Evolutionary conservation across 2,329 filamentous ascomycete genomes (phyloP).

Genomic region (Calycina herbarum): DNA sequence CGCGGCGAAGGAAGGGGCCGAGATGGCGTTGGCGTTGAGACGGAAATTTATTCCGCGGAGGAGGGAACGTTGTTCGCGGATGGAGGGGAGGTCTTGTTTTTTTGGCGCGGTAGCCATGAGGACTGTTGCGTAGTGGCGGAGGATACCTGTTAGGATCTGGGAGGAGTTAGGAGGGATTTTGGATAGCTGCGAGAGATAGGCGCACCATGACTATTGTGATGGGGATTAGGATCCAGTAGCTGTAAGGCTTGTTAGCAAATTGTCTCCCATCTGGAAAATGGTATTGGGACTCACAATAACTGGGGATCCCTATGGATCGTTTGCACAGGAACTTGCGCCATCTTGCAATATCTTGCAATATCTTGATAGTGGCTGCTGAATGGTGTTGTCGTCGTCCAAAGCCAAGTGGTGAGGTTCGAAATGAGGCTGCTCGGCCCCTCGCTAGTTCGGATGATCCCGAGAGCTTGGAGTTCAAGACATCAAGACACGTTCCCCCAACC

Average conservation of each 20-base stretch:
- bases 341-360: constrained; percentile 43
- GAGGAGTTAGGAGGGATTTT: constrained; percentile 9
- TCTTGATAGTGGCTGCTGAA: constrained; percentile 9
- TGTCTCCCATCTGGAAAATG: constrained; percentile 14
- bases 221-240: constrained; percentile 98
- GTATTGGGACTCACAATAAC: constrained; percentile 71
- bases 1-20: constrained; percentile 71
- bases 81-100: constrained; percentile 69
- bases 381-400: constrained; percentile 9
- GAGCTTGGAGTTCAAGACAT: constrained; percentile 36
- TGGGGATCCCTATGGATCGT: constrained; percentile 98
- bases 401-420: constrained; percentile 12
- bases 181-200: constrained; percentile 3
- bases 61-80: constrained; percentile 84
- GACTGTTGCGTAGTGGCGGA: constrained; percentile 95
- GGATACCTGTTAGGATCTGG: constrained; percentile 85
- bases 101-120: constrained; percentile 85
- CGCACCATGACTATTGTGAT: constrained; percentile 94
- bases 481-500: constrained; percentile 37
- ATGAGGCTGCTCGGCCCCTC: constrained; percentile 16
- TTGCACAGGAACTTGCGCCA: constrained; percentile 86
- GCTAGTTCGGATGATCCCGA: constrained; percentile 33
- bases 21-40: constrained; percentile 77
- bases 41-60: constrained; percentile 83
- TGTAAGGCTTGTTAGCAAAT: constrained; percentile 44